phyloP scores from a whole-genome alignment of 768 basidiomycete genomes.

The Tulasnella sp. region DNA sequence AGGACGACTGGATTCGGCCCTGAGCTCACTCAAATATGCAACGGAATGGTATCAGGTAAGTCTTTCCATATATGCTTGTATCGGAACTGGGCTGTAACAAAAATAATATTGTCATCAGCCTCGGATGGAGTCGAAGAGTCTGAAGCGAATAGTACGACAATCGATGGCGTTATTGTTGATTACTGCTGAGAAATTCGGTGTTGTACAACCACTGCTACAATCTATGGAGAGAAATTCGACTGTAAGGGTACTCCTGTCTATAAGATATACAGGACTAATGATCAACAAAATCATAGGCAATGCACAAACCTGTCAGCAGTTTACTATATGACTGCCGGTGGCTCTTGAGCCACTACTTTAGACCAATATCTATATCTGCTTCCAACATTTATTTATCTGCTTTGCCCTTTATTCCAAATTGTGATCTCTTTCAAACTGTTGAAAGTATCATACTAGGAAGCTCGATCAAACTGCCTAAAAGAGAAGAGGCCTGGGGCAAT shows the following conservation, averaged over 20 bases:
- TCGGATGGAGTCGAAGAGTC: no score
- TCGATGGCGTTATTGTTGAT: neutral
- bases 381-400: no score
- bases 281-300: neutral
- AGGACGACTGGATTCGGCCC: neutral
- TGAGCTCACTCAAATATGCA: neutral
- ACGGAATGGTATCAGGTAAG: neutral
- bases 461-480: no score
- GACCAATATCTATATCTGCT: no score
- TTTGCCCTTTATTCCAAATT: no score
- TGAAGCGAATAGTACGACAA: neutral
- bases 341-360: no score
- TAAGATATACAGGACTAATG: neutral
- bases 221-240: neutral
- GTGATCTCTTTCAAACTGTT: no score
- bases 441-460: no score
- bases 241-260: neutral
- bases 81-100: neutral
- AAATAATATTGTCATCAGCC: neutral
- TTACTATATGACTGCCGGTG: no score
- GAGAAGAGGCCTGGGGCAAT: no score
- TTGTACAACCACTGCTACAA: neutral
- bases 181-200: neutral
- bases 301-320: no score
- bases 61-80: neutral